Evolutionary conservation across 2,329 filamentous ascomycete species (phyloP).

Genomic region (Juglanconis sp.): DNA sequence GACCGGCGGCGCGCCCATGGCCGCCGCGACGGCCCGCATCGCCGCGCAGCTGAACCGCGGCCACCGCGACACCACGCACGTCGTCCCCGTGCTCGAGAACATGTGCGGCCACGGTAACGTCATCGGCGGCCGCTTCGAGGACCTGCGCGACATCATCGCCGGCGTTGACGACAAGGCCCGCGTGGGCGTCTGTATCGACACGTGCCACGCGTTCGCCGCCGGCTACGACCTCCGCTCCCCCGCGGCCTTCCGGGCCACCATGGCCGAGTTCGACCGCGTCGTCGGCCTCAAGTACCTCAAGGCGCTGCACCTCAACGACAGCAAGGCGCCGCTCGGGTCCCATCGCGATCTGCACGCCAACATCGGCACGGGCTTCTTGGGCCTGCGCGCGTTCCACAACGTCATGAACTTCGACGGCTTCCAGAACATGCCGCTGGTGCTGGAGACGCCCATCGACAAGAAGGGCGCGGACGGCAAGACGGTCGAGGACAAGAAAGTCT

Average conservation of each 20-base stretch:
- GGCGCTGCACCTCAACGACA: slow-evolving; percentile 92
- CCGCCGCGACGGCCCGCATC: slow-evolving; percentile 72
- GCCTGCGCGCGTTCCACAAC: slow-evolving; percentile 84
- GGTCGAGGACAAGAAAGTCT: slow-evolving; percentile 76
- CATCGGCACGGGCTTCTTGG: slow-evolving; percentile 92
- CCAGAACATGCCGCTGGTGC: slow-evolving; percentile 78
- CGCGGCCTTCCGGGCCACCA: slow-evolving; percentile 67
- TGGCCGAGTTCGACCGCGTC: slow-evolving; percentile 71
- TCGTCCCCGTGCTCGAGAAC: slow-evolving; percentile 86
- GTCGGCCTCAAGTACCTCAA: slow-evolving; percentile 78
- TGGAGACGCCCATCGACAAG: slow-evolving; percentile 91
- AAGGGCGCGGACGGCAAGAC: slow-evolving; percentile 63
- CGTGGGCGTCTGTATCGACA: slow-evolving; percentile 93
- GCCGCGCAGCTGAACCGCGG: slow-evolving; percentile 79
- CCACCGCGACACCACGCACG: slow-evolving; percentile 70
- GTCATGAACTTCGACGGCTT: slow-evolving; percentile 81
- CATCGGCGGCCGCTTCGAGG: slow-evolving; percentile 80
- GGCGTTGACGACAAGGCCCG: slow-evolving; percentile 76
- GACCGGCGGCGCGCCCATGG: slow-evolving; percentile 63
- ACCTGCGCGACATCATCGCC: slow-evolving; percentile 80
- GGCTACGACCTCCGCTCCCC: slow-evolving; percentile 85
- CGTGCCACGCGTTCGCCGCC: slow-evolving; percentile 92
- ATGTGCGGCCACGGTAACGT: slow-evolving; percentile 92
- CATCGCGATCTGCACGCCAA: slow-evolving; percentile 91
- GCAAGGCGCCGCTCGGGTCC: slow-evolving; percentile 81